Evolutionary conservation across 306 rosid genomes (phyloP).

Genomic region (Biancaea sappan): DNA sequence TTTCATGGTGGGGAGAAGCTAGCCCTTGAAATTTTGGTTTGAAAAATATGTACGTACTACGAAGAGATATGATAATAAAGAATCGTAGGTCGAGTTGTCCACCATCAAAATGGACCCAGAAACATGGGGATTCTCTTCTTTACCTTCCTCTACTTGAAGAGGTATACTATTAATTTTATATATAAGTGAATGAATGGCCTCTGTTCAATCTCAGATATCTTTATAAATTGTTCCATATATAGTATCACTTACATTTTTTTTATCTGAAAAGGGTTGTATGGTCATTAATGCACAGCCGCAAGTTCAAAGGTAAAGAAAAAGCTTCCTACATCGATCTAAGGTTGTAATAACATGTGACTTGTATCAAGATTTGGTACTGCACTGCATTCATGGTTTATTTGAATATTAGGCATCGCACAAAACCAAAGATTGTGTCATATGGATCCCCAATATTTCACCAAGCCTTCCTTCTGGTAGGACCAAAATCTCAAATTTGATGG

Average conservation of each 20-base stretch:
- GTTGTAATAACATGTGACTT: slow-evolving; percentile 19
- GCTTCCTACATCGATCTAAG: slow-evolving; percentile 21
- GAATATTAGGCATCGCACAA: background rate
- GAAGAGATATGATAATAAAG: slow-evolving; percentile 5
- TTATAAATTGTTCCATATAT: background rate
- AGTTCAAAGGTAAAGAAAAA: slow-evolving; percentile 27
- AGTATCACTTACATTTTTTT: slow-evolving; percentile 5
- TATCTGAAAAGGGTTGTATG: slow-evolving; percentile 14
- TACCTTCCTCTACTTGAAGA: slow-evolving; percentile 31
- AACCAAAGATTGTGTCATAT: background rate
- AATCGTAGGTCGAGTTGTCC: slow-evolving; percentile 17
- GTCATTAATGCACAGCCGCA: slow-evolving; percentile 34
- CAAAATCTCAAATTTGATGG: slow-evolving; percentile 10
- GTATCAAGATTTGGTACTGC: background rate
- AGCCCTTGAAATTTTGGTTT: background rate
- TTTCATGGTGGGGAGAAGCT: background rate
- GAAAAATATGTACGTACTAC: background rate
- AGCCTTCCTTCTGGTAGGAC: background rate
- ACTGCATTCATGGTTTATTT: slow-evolving; percentile 8
- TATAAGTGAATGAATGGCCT: slow-evolving; percentile 40
- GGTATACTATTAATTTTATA: slow-evolving; percentile 9
- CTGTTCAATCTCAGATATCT: slow-evolving; percentile 29
- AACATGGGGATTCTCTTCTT: slow-evolving; percentile 31
- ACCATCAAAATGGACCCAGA: slow-evolving; percentile 38
- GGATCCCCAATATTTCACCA: background rate